phyloP scores from a whole-genome alignment of 495 filamentous ascomycete species.

The Rusavskia elegans region DNA sequence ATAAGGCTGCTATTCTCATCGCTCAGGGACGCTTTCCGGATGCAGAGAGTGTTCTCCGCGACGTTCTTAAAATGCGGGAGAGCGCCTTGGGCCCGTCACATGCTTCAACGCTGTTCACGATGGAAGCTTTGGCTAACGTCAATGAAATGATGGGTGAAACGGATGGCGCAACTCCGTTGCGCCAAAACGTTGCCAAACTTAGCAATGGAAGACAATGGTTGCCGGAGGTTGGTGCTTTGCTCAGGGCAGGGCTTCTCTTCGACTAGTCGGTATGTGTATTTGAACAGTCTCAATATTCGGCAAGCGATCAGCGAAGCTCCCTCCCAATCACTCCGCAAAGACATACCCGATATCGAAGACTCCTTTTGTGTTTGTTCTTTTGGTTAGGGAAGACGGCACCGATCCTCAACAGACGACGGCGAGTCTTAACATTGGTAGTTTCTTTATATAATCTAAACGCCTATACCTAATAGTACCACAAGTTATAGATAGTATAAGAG shows the following conservation, averaged over 20 bases:
- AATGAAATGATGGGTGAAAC: too few species aligned
- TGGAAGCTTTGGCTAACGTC: constrained; percentile 12
- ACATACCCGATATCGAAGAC: not conserved
- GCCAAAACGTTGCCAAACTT: too few species aligned
- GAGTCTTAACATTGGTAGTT: too few species aligned
- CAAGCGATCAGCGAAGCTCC: constrained; percentile 1
- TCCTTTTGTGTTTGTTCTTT: constrained; percentile 1
- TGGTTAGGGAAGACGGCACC: not conserved
- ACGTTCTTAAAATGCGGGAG: constrained; percentile 15
- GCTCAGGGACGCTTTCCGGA: constrained; percentile 17
- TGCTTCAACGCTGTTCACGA: constrained; percentile 12
- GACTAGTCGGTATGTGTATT: not conserved
- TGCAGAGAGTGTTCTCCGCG: constrained; percentile 16
- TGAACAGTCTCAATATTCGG: not conserved
- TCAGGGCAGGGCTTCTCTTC: not conserved
- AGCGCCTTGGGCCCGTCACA: constrained; percentile 17
- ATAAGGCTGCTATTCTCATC: constrained; percentile 9
- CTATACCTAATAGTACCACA: too few species aligned
- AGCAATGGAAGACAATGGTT: too few species aligned
- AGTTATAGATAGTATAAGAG: too few species aligned
- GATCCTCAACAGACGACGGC: not conserved
- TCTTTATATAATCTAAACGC: too few species aligned
- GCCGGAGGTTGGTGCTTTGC: too few species aligned
- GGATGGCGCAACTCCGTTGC: too few species aligned
- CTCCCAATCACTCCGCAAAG: not conserved